A percentile compares a stretch with the other conserved stretches of the same genome.
phyloP scores from a whole-genome alignment of 106 monocot genomes.

The Ottelia alismoides region DNA sequence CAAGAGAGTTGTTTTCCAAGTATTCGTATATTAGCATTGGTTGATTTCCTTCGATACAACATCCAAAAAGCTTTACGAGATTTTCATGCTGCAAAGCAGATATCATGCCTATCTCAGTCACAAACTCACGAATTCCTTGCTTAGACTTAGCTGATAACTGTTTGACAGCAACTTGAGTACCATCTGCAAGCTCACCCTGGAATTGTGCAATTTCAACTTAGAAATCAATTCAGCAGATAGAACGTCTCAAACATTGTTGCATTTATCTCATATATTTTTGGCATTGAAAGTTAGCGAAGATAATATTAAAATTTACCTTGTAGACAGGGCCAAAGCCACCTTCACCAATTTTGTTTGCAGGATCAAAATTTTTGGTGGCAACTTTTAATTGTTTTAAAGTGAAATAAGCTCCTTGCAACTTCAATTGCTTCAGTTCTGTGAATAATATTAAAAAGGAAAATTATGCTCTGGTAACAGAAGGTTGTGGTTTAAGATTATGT shows the following conservation, averaged over 20 bases:
- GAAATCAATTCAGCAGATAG: background rate
- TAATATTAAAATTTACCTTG: background rate
- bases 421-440: slow-evolving; percentile 1
- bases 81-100: slow-evolving; percentile 3
- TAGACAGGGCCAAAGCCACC: slow-evolving; percentile 11
- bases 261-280: too few relatives aligned
- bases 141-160: slow-evolving; percentile 3
- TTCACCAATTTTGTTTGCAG: slow-evolving; percentile 13
- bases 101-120: slow-evolving; percentile 9
- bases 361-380: slow-evolving; percentile 8
- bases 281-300: background rate
- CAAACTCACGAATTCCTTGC: slow-evolving; percentile 9
- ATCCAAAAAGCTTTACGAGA: slow-evolving; percentile 10
- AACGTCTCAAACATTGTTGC: background rate
- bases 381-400: slow-evolving; percentile 11
- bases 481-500: too few relatives aligned
- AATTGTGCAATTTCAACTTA: background rate
- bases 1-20: slow-evolving; percentile 4
- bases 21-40: slow-evolving; percentile 1
- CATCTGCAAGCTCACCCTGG: slow-evolving; percentile 3
- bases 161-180: slow-evolving; percentile 1
- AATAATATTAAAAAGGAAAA: background rate
- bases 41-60: slow-evolving; percentile 7
- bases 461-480: background rate
- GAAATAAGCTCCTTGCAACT: slow-evolving; percentile 2